A percentile compares a stretch with the other conserved stretches of the same genome.
Evolutionary conservation across 208 protist species (phyloP).

Genomic region (Leishmania gerbilli): DNA sequence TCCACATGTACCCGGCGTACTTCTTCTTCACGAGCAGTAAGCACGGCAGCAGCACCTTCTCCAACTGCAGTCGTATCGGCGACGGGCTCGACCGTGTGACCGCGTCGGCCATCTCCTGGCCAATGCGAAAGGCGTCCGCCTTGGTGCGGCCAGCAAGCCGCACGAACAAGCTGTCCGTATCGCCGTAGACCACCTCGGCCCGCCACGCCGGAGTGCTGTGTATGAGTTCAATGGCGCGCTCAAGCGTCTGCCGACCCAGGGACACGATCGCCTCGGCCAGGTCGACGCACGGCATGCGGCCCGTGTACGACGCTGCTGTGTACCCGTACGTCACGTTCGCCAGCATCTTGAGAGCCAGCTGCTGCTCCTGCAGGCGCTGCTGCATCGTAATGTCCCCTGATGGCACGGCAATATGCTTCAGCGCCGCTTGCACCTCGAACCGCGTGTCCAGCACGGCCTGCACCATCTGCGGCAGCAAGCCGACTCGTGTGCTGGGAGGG

Average conservation of each 20-base stretch:
- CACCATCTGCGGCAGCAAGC: constrained; percentile 81
- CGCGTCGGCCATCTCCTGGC: constrained; percentile 76
- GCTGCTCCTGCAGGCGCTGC: constrained; percentile 94
- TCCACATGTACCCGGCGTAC: constrained; percentile 99
- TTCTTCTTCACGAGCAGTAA: constrained; percentile 99
- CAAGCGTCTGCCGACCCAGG: constrained; percentile 99
- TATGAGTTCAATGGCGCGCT: constrained; percentile 95
- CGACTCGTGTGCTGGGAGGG: constrained; percentile 46
- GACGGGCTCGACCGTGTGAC: constrained; percentile 93
- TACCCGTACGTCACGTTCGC: constrained; percentile 99
- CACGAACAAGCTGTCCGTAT: constrained; percentile 99
- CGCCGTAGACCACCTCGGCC: constrained; percentile 98
- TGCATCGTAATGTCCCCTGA: constrained; percentile 49
- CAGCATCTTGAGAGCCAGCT: constrained; percentile 98
- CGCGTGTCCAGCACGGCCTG: constrained; percentile 75
- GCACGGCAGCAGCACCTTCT: constrained; percentile 99
- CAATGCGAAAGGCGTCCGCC: constrained; percentile 70
- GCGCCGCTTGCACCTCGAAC: constrained; percentile 81
- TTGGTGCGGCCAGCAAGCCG: constrained; percentile 55
- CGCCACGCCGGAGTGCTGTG: constrained; percentile 94
- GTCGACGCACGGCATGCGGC: constrained; percentile 99
- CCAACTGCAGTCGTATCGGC: constrained; percentile 99
- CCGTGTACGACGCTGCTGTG: constrained; percentile 97
- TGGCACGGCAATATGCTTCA: constrained; percentile 63
- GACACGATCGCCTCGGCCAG: constrained; percentile 95